Percentiles rank a stretch among this genome's conserved stretches.
Evolutionary conservation across 2,329 filamentous ascomycete species (phyloP).

Genomic region (Phoma sp.): DNA sequence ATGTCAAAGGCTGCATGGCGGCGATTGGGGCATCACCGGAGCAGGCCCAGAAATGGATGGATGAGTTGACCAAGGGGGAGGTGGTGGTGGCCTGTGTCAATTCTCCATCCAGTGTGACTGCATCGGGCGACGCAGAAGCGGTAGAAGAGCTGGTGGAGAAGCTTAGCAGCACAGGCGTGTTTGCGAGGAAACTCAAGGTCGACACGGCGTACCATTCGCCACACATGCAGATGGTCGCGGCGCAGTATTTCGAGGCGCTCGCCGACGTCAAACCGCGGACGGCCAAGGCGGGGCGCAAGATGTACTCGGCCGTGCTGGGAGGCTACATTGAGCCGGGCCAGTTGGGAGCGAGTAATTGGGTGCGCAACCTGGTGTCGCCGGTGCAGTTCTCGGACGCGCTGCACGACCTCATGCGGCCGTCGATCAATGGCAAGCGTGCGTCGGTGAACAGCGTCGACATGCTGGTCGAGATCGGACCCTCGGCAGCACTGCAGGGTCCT

Average conservation of each 20-base stretch:
- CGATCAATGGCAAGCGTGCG: neutral
- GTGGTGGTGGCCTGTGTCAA: slow-evolving; percentile 45
- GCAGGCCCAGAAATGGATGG: neutral
- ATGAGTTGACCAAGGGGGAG: slow-evolving; percentile 18
- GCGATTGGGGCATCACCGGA: slow-evolving; percentile 21
- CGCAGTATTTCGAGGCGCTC: slow-evolving; percentile 22
- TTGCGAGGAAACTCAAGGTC: slow-evolving; percentile 46
- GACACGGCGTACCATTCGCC: slow-evolving; percentile 38
- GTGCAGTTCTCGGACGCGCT: slow-evolving; percentile 13
- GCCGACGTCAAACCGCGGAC: neutral
- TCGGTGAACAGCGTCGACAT: neutral
- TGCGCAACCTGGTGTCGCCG: slow-evolving; percentile 5
- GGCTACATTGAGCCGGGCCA: neutral
- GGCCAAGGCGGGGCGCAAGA: neutral
- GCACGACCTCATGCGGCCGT: neutral
- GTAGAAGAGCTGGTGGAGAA: slow-evolving; percentile 43
- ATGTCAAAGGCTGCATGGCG: slow-evolving; percentile 40
- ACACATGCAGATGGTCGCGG: slow-evolving; percentile 25
- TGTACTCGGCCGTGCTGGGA: slow-evolving; percentile 9
- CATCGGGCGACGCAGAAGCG: slow-evolving; percentile 53
- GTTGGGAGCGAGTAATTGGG: slow-evolving; percentile 18
- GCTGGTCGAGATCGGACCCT: slow-evolving; percentile 12
- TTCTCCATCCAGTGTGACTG: slow-evolving; percentile 51
- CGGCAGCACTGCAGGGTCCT: neutral
- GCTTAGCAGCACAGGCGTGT: slow-evolving; percentile 46